Conservation (phyloP, 2,329 filamentous ascomycete genomes). For the Lecanicillium sp. region DNA sequence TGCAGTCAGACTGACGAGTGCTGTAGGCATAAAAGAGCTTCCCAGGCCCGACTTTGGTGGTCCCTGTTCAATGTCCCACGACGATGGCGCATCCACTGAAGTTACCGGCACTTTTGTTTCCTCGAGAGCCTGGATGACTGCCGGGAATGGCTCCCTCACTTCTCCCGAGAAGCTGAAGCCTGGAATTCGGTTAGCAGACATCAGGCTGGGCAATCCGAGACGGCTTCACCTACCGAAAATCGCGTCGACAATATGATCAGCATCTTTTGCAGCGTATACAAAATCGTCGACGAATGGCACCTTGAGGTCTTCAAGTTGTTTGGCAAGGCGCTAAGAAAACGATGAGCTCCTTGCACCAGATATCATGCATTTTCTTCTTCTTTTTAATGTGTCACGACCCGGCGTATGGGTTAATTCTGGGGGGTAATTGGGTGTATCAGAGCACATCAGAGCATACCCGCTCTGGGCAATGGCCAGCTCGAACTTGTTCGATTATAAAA, state of each 20-base stretch:
- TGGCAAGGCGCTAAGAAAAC: constrained; percentile 62
- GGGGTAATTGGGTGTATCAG: too few species aligned
- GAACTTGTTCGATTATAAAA: too few species aligned
- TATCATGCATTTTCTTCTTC: background rate
- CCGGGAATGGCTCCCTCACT: constrained; percentile 85
- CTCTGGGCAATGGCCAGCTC: background rate
- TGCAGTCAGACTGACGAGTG: constrained; percentile 82
- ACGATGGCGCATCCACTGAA: constrained; percentile 87
- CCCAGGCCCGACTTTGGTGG: constrained; percentile 73
- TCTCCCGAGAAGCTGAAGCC: constrained; percentile 90
- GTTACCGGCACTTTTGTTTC: constrained; percentile 70
- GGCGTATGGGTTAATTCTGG: too few species aligned
- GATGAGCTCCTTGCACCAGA: constrained; percentile 23
- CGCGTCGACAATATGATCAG: constrained; percentile 83
- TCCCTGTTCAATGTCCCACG: constrained; percentile 86
- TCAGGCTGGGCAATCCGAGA: constrained; percentile 3
- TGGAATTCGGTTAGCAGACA: constrained; percentile 24
- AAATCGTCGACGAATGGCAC: constrained; percentile 86
- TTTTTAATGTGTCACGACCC: constrained; percentile 8
- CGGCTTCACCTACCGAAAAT: constrained; percentile 66
- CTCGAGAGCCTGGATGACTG: constrained; percentile 71
- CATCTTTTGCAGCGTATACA: constrained; percentile 52
- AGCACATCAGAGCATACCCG: background rate
- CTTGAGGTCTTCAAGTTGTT: constrained; percentile 75
- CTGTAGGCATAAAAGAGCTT: constrained; percentile 71